These are phyloP conservation scores for Lipomyces orientalis DNA, from an alignment of 805 yeast genomes.

Conservation along the genomic window DNA sequence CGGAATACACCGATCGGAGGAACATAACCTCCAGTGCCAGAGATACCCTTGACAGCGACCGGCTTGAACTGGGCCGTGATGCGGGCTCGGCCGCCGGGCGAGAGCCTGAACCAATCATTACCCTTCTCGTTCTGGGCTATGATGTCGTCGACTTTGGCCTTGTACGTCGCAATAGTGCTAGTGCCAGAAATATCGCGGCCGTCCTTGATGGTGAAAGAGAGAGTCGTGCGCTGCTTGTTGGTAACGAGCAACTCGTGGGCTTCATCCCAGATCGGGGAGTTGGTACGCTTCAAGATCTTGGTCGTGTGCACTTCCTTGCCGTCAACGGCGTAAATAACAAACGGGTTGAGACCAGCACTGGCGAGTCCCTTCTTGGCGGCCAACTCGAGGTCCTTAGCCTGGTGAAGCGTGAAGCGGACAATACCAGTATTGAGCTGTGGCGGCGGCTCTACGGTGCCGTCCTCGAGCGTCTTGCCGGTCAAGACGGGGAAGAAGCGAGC, in stretches of 20 bases:
- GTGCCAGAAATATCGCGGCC: constrained; percentile 63
- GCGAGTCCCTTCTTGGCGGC: constrained; percentile 41
- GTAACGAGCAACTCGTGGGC: constrained; percentile 70
- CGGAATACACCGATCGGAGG: constrained; percentile 94
- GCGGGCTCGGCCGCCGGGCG: constrained; percentile 74
- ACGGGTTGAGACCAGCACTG: constrained; percentile 64
- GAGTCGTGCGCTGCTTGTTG: constrained; percentile 72
- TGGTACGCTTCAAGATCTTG: constrained; percentile 61
- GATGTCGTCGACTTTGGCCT: constrained; percentile 60
- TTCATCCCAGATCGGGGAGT: constrained; percentile 70
- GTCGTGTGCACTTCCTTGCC: constrained; percentile 66
- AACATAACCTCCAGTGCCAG: constrained; percentile 81
- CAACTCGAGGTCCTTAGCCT: constrained; percentile 61
- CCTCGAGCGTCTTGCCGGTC: constrained; percentile 57
- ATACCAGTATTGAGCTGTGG: constrained; percentile 96
- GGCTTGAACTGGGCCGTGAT: constrained; percentile 84
- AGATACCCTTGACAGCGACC: constrained; percentile 66
- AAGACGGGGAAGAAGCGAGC: constrained; percentile 78
- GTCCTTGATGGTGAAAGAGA: constrained; percentile 70
- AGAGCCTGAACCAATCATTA: constrained; percentile 75
- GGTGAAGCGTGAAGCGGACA: constrained; percentile 66
- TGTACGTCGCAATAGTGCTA: constrained; percentile 62
- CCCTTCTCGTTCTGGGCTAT: constrained; percentile 80
- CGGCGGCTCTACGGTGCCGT: constrained; percentile 82
- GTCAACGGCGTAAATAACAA: constrained; percentile 72